Evolutionary conservation across 164 flowering plant species (phyloP), one percentile per base, ranked within the genome.

Genomic region (Berberis thunbergii): DNA sequence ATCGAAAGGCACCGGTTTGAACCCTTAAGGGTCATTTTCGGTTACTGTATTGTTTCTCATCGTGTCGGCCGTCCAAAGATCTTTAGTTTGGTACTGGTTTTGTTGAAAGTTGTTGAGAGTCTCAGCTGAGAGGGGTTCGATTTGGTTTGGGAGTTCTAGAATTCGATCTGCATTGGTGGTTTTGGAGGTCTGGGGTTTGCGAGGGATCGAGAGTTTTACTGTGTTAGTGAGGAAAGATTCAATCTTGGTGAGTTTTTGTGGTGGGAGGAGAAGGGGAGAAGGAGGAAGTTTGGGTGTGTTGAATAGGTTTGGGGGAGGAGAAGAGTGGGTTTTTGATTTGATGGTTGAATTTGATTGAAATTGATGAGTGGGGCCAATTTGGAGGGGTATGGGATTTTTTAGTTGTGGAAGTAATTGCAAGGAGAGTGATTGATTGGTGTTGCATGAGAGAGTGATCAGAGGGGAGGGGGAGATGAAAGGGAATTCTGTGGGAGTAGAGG

Each of bases 381-480:
- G 4, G 44, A 2, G 54, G 13, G 26, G 50, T 46, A 40, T 49
- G 54, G 26, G 49, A 54, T 56, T 39, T 53, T 40, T 9, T 48
- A 5, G 44, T 50, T 42, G 48, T 10, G 9, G 55, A 57, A 7
- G 49, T 13, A 57, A 3, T 57, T 57, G 45, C 43, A 52, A 52
- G 66, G 57, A 6, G 59, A 57, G 45, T 57, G 67, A 65, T 46
- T 52, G 26, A 26, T 65, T 11, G 11, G 42, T 54, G 61, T 46
- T 40, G 1, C 49, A 49, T 26, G 26, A 50, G 44, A 50, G 49
- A 43, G 13, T 39, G 41, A 38, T 61, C 41, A 57, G 58, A 50
- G 67, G 73, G 57, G 60, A 39, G 65, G 71, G 71, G 73, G 83
- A 68, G 70, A 84, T 86, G 94, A 86, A 66, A 74, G 74, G 74